A percentile compares a stretch with the other conserved stretches of the same genome.
These are phyloP conservation scores for Miamiensis avidus DNA, from an alignment of 169 alveolate species.

Conservation along the genomic window DNA sequence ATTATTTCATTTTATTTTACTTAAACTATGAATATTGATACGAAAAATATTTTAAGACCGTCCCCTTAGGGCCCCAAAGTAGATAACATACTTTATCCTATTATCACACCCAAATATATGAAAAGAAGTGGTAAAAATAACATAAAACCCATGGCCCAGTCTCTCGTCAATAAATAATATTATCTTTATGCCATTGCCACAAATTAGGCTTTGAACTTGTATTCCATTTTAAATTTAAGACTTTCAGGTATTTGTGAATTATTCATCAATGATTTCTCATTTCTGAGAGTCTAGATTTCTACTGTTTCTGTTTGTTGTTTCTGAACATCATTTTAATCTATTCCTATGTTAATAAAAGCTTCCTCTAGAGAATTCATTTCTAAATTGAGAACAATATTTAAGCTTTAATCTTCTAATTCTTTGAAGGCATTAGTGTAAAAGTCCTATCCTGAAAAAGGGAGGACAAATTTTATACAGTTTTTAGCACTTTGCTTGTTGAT, in stretches of 20 bases:
- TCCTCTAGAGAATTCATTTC: constrained; percentile 61
- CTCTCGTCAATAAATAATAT: background rate
- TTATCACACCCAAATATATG: background rate
- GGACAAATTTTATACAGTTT: constrained; percentile 8
- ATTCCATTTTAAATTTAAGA: constrained; percentile 10
- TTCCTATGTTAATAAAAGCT: constrained; percentile 61
- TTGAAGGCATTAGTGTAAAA: background rate
- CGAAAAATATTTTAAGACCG: background rate
- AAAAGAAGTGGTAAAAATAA: background rate
- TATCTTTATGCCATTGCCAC: constrained; percentile 17
- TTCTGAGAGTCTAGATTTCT: background rate
- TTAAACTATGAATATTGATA: constrained; percentile 7
- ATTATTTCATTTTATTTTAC: background rate
- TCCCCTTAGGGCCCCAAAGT: background rate
- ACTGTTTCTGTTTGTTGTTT: background rate
- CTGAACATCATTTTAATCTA: constrained; percentile 44
- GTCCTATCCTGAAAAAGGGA: constrained; percentile 13
- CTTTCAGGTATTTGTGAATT: background rate
- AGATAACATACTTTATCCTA: background rate
- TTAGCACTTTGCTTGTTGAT: constrained; percentile 19
- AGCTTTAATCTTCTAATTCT: background rate
- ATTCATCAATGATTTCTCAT: background rate
- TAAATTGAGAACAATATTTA: constrained; percentile 9
- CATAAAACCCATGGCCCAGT: background rate
- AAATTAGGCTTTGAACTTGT: constrained; percentile 1